Evolutionary conservation across 495 filamentous ascomycete species (phyloP).

Genomic region (Hypoxylon cercidicola): DNA sequence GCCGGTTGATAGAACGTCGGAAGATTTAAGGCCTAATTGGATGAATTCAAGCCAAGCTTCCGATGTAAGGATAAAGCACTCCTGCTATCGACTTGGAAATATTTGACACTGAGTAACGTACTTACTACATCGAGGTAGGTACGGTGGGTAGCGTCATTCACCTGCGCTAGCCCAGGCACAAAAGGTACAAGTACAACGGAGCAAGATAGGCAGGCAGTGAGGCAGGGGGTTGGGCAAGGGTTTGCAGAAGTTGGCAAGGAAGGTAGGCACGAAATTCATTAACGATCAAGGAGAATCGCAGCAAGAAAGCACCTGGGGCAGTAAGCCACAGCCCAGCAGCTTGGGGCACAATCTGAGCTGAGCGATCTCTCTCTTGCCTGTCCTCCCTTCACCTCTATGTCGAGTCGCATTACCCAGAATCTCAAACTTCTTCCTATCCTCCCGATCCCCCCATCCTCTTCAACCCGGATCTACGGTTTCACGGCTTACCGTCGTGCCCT

Average conservation of each 20-base stretch:
- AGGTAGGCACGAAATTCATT: constrained; percentile 24
- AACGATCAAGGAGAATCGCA: constrained; percentile 31
- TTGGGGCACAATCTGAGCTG: constrained; percentile 34
- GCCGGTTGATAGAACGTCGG: constrained; percentile 26
- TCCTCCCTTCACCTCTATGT: constrained; percentile 15
- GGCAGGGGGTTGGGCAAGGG: constrained; percentile 1
- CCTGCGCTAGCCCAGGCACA: constrained; percentile 21
- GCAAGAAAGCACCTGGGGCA: constrained; percentile 18
- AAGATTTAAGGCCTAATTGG: constrained; percentile 22
- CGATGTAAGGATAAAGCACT: constrained; percentile 13
- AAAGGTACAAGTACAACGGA: constrained; percentile 28
- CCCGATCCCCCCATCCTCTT: constrained; percentile 18
- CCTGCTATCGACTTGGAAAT: constrained; percentile 19
- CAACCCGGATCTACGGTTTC: constrained; percentile 35
- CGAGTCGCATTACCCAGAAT: constrained; percentile 34
- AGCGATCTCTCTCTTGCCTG: constrained; percentile 7
- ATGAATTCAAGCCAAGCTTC: constrained; percentile 24
- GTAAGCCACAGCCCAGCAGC: constrained; percentile 27
- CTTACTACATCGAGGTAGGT: constrained; percentile 26
- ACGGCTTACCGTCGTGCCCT: constrained; percentile 35
- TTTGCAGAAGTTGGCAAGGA: background rate
- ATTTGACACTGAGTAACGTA: constrained; percentile 10
- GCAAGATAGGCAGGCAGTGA: constrained; percentile 25
- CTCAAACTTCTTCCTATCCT: constrained; percentile 21
- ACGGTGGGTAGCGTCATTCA: constrained; percentile 3